Percentiles rank a stretch among this genome's conserved stretches.
These are phyloP conservation scores for Cantharellus cinnabarinus DNA, from an alignment of 768 basidiomycete species.

Conservation along the genomic window DNA sequence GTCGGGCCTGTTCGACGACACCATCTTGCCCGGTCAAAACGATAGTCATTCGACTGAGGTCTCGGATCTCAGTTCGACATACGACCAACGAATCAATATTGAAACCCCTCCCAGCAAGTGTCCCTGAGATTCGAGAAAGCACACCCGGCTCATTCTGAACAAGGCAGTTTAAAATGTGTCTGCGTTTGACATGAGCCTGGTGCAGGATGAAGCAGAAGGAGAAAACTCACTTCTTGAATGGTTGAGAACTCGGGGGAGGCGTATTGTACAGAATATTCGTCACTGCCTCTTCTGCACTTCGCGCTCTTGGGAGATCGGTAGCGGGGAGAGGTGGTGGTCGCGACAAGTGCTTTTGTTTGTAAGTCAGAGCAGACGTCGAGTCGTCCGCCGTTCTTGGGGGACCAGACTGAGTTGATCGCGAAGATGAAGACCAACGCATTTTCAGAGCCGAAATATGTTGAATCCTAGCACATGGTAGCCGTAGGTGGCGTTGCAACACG, in stretches of 20 bases:
- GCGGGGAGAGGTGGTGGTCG: conserved; percentile 71
- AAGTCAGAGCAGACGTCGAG: conserved; percentile 87
- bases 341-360: conserved; percentile 47
- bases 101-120: conserved; percentile 90
- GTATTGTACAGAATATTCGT: conserved; percentile 97
- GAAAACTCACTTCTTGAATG: conserved; percentile 64
- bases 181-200: conserved; percentile 15
- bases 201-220: neutral
- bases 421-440: conserved; percentile 1
- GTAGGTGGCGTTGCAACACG: neutral
- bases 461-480: neutral
- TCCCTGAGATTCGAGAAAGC: conserved; percentile 93
- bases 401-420: neutral
- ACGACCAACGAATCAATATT: conserved; percentile 98
- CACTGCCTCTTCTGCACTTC: conserved; percentile 87
- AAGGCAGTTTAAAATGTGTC: conserved; percentile 90
- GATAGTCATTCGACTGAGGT: conserved; percentile 95
- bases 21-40: conserved; percentile 92
- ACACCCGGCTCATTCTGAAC: conserved; percentile 99
- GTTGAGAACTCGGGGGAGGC: conserved; percentile 74
- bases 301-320: conserved; percentile 63
- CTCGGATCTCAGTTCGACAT: conserved; percentile 90
- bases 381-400: conserved; percentile 50
- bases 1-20: conserved; percentile 88
- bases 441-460: neutral